Evolutionary conservation across 441 rosid species (phyloP), one percentile per base, ranked within the genome.

Genomic region (Erodium moschatum): DNA sequence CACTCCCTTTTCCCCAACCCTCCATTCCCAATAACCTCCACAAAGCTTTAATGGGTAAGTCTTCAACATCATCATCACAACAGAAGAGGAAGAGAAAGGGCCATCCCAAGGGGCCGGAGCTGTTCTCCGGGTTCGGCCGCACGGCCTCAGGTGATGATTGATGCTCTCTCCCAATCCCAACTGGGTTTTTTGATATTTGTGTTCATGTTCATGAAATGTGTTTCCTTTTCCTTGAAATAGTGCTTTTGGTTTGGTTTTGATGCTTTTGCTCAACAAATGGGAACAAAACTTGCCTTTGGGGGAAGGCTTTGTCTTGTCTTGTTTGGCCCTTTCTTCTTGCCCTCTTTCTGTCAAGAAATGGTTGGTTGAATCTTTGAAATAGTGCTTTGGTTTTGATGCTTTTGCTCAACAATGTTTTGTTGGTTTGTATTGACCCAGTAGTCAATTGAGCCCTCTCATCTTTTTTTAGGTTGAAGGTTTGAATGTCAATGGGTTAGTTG

Each of bases 21-120:
- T 33, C 38, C 38, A 33, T 33, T 33, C 3, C 38, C 38, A 33
- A 33, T 3, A 33, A 33, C 38, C 38, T 33, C 38, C 38, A 33
- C 38, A 33, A 33, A 5, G 5, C 6, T 33, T 3, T 33, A 1
- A 33, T 33, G 38, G 38, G 38, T 5, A 33, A 33, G 62, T 16
- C 24, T 38, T 38, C 60, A 52, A 5, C 21, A 42, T 56, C 62
- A 18, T 56, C 62, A 56, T 56, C 62, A 56, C 20, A 10, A 9
- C 62, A 56, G 27, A 56, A 56, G 62, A 56, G 21, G 21, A 56
- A 56, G 62, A 56, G 62, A 7, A 56, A 20, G 10, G 21, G 62
- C 62, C 20, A 56, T 19, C 62, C 62, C 27, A 56, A 56, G 62
- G 62, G 62, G 10, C 62, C 62, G 9, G 62, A 56, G 10, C 10